Evolutionary conservation across 1,284 basidiomycete genomes (phyloP), one percentile per base, ranked within the genome.

Genomic region (Cryptococcus amylolentus): DNA sequence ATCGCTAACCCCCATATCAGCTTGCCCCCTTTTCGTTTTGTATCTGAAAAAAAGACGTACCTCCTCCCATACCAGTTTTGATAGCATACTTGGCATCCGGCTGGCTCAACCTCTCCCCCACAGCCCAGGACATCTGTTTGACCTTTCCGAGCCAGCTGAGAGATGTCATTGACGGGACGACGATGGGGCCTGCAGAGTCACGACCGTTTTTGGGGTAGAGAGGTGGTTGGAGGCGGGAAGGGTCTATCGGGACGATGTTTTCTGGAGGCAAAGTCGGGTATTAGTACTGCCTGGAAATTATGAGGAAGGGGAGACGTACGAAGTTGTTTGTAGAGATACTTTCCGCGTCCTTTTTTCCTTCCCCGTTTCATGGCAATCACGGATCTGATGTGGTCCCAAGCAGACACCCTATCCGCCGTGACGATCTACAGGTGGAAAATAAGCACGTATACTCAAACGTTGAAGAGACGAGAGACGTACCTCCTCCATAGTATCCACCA

Each of bases 71-170:
- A 2, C 81, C 93, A 0, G 87, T 86, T 74, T 96, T 96, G 78
- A 96, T 81, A 0, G 91, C 88, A 76, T 91, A 95, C 66, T 89
- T 88, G 62, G 88, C 81, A 67, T 95, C 88, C 3, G 86, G 84
- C 68, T 90, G 85, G 51, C 81, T 81, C 58, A 94, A 73, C 27
- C 84, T 81, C 38, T 83, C 85, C 0, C 89, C 86, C 5, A 93
- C 64, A 4, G 81, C 79, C 95, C 94, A 98, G 13, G 93, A 54
- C 1, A 77, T 77, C 58, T 88, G 86, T 57, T 88, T 84, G 10
- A 88, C 57, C 46, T 83, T 81, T 16, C 85, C 86, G 42, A 81
- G 77, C 42, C 81, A 76, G 1, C 82, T 79, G 14, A 92, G 77
- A n/a, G 84, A 80, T 23, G 80, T 76, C 40, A 81, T 78, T 9